Base-by-base conservation (phyloP, 2,329 filamentous ascomycete genomes). In the Aspergillus japonicus region DNA sequence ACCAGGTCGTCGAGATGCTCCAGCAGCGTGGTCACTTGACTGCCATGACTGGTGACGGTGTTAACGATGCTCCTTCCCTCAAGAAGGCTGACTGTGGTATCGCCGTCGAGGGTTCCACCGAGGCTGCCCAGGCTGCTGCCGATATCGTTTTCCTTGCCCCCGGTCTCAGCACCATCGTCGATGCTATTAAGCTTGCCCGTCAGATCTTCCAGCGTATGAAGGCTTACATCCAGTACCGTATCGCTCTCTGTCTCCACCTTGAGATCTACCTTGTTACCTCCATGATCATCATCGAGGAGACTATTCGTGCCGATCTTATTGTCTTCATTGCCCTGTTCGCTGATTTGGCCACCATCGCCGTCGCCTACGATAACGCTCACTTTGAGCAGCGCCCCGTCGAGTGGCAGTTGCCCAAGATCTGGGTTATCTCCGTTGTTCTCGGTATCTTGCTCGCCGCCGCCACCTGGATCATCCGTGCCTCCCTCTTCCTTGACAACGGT, bases 401-500 rank as follows among this genome's bases (percentile, higher is more conserved):
- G 76, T 92, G 89, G 89, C 89, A 92, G 78, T 75, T 92, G 65
- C 88, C 89, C 65, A 92, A 91, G 83, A 91, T 91, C 73, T 91
- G 89, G 89, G 83, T 91, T 66, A 90, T 92, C 68, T 75, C 73
- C 62, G 54, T 75, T 44, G 56, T 75, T 70, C 84, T 91, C 54
- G 89, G 89, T 75, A 66, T 85, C 35, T 78, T 91, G 49, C 87
- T 92, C 47, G 89, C 89, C 57, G 72, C 84, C 49, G 89, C 81
- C 62, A 92, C 89, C 68, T 92, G 89, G 89, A 81, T 91, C 71
- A 79, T 91, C 64, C 89, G 89, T 70, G 89, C 85, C 55, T 83
- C 88, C 52, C 78, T 91, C 71, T 91, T 86, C 83, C 77, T 91
- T 21, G 78, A 80, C 61, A 86, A 85, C 75, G 89, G 89, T 72